phyloP scores from a whole-genome alignment of 495 filamentous ascomycete species.

The Talaromyces ruber region DNA sequence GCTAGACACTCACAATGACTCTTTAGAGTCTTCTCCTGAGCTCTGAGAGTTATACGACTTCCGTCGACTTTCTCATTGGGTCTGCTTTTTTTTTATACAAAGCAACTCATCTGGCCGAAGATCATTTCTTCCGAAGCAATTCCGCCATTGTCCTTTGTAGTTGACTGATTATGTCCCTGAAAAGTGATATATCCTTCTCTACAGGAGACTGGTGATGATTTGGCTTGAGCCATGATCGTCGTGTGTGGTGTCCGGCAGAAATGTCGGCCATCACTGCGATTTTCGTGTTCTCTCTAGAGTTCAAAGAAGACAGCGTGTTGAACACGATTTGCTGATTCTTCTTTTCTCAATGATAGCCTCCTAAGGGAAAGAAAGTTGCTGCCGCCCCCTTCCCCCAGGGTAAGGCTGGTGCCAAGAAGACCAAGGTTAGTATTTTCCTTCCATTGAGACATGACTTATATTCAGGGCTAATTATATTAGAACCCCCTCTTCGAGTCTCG shows the following conservation, averaged over 20 bases:
- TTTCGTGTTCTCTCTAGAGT: conserved; percentile 74
- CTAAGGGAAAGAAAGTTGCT: conserved; percentile 94
- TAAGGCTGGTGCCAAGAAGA: conserved; percentile 91
- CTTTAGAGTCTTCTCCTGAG: conserved; percentile 22
- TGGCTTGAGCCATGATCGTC: conserved; percentile 63
- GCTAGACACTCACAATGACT: conserved; percentile 22
- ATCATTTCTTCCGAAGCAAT: conserved; percentile 25
- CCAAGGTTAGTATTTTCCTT: conserved; percentile 62
- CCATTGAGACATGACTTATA: conserved; percentile 9
- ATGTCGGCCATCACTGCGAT: conserved; percentile 32
- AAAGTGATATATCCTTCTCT: conserved; percentile 17
- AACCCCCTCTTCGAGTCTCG: conserved; percentile 99
- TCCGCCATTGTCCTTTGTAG: conserved; percentile 26
- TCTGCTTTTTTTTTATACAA: conserved; percentile 9
- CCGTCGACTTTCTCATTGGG: conserved; percentile 21
- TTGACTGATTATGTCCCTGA: conserved; percentile 1
- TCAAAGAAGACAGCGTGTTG: conserved; percentile 74
- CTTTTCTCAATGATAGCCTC: conserved; percentile 99
- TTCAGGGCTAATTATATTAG: conserved; percentile 41
- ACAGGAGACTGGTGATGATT: conserved; percentile 51
- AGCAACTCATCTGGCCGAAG: background rate
- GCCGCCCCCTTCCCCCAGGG: conserved; percentile 91
- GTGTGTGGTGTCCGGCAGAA: conserved; percentile 40
- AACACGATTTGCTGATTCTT: conserved; percentile 86
- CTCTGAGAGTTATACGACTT: conserved; percentile 28